A percentile compares a stretch with the other conserved stretches of the same genome.
Evolutionary conservation across 768 basidiomycete genomes (phyloP).

Genomic region (Jaapia argillacea): DNA sequence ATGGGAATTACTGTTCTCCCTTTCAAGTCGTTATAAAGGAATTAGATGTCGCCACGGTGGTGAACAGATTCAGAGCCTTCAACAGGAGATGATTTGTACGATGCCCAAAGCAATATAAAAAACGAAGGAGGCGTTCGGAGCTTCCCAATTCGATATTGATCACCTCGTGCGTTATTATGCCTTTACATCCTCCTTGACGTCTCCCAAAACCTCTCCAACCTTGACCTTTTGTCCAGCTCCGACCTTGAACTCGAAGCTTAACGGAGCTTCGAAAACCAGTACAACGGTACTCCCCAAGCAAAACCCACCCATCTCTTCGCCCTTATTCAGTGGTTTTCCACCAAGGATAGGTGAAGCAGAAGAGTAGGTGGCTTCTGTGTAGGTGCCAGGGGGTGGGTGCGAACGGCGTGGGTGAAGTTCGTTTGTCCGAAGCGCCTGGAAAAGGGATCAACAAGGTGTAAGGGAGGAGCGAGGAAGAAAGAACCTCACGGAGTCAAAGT

Average conservation of each 20-base stretch:
- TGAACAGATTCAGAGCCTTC: no score
- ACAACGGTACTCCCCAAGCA: slow-evolving; percentile 93
- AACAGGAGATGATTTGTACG: no score
- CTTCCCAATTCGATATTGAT: no score
- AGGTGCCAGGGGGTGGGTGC: slow-evolving; percentile 69
- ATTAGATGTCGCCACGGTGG: no score
- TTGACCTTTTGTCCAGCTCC: slow-evolving; percentile 75
- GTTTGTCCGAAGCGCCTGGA: slow-evolving; percentile 84
- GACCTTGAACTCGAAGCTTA: slow-evolving; percentile 68
- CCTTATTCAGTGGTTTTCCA: slow-evolving; percentile 80
- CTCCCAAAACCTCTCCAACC: slow-evolving; percentile 78
- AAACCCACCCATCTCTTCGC: slow-evolving; percentile 98
- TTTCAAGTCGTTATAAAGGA: no score
- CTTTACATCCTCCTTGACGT: slow-evolving; percentile 24
- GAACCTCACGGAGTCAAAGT: slow-evolving; percentile 72
- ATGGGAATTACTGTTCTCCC: no score
- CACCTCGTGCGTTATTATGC: no score
- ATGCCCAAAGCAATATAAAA: no score
- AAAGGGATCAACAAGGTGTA: not conserved
- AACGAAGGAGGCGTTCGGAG: no score
- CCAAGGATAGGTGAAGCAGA: slow-evolving; percentile 73
- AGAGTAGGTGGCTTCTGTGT: slow-evolving; percentile 86
- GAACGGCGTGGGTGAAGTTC: slow-evolving; percentile 57
- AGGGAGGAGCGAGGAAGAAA: slow-evolving; percentile 3
- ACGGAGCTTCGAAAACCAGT: slow-evolving; percentile 91